A percentile compares a stretch with the other conserved stretches of the same genome.
These are phyloP conservation scores for Cladosporium sp. DNA, from an alignment of 2,329 filamentous ascomycete genomes.

Conservation along the genomic window DNA sequence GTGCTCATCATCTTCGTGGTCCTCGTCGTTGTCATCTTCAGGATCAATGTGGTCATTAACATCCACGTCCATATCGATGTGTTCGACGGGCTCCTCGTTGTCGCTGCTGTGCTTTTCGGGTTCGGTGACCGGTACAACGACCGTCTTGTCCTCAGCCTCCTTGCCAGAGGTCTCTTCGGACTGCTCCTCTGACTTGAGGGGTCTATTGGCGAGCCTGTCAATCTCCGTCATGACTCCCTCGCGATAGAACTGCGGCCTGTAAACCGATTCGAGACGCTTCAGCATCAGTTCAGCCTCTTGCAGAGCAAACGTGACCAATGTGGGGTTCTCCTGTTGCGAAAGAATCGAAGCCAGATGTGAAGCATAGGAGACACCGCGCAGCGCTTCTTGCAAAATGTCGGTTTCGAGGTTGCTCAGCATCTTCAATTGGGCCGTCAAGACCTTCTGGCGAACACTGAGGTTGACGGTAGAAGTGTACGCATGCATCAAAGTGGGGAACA, in stretches of 20 bases:
- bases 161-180: not conserved
- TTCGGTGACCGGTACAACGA: constrained; percentile 15
- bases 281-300: constrained; percentile 87
- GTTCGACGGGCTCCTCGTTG: constrained; percentile 16
- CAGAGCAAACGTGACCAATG: constrained; percentile 78
- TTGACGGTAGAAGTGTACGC: constrained; percentile 98
- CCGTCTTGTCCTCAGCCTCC: constrained; percentile 5
- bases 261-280: constrained; percentile 77
- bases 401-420: constrained; percentile 96
- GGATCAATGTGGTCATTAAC: constrained; percentile 30
- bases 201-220: constrained; percentile 63
- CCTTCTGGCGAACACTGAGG: constrained; percentile 87
- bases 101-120: constrained; percentile 36
- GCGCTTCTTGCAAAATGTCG: constrained; percentile 75
- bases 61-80: constrained; percentile 58
- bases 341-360: constrained; percentile 94
- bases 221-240: constrained; percentile 96
- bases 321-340: constrained; percentile 89
- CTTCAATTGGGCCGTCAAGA: constrained; percentile 91
- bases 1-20: constrained; percentile 20
- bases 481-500: constrained; percentile 92
- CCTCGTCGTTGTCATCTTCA: constrained; percentile 17
- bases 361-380: constrained; percentile 86
- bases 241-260: constrained; percentile 93
- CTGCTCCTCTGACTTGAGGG: constrained; percentile 20